These are phyloP conservation scores for Pelargonium cotyledonis DNA, from an alignment of 441 rosid genomes.

Conservation along the genomic window DNA sequence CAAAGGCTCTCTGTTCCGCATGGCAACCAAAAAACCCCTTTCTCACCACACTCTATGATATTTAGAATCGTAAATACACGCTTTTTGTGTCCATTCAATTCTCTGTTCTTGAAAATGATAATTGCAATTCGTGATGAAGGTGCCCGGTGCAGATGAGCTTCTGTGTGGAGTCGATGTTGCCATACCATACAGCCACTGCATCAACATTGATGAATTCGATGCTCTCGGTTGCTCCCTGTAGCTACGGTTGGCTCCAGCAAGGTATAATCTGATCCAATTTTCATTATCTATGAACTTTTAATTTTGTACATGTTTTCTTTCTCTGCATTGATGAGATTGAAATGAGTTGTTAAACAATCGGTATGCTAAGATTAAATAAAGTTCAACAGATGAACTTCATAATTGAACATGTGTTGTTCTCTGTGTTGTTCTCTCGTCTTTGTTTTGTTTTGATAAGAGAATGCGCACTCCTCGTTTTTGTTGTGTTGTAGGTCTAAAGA, in stretches of 20 bases:
- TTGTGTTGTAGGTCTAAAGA: background rate
- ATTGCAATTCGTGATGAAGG: constrained; percentile 8
- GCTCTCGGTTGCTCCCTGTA: constrained; percentile 11
- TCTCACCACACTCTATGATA: background rate
- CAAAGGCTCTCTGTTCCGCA: background rate
- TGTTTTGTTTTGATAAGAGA: background rate
- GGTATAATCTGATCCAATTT: constrained; percentile 11
- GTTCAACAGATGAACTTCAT: no score
- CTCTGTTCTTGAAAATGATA: background rate
- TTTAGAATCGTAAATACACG: background rate
- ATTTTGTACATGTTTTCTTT: background rate
- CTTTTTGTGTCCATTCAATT: background rate
- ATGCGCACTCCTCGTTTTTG: background rate
- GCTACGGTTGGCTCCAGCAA: constrained; percentile 18
- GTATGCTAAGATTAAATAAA: background rate
- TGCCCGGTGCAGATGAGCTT: constrained; percentile 12
- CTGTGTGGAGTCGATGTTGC: constrained; percentile 21
- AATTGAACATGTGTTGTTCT: background rate
- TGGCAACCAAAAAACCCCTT: background rate
- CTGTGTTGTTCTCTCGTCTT: background rate
- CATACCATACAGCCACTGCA: constrained; percentile 18
- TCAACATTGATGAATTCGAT: constrained; percentile 12
- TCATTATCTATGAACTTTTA: background rate
- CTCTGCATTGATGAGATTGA: background rate
- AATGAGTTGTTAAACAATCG: background rate